These are phyloP conservation scores for Rhytidiadelphus loreus DNA, from an alignment of 225 moss, liverwort and hornwort genomes.

Conservation along the genomic window DNA sequence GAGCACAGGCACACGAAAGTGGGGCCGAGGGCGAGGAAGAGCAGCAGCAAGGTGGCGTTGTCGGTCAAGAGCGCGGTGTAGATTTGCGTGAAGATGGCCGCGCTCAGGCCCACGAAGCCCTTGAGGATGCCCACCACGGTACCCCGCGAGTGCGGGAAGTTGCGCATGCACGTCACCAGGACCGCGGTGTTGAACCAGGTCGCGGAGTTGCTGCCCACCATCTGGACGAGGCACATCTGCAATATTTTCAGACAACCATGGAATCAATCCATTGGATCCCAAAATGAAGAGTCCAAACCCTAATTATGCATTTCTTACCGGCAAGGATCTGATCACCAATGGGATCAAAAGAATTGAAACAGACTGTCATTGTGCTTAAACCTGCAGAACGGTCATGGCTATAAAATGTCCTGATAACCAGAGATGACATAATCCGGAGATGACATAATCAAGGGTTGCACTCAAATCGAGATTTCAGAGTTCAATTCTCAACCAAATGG, in stretches of 20 bases:
- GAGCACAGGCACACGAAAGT: constrained; percentile 36
- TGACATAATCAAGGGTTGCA: neutral
- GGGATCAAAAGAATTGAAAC: neutral
- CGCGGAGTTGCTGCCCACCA: constrained; percentile 55
- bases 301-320: neutral
- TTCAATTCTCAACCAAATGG: neutral
- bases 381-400: neutral
- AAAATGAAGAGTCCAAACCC: neutral
- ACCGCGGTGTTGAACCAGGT: constrained; percentile 84
- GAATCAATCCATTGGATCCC: neutral
- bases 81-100: constrained; percentile 72
- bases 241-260: neutral
- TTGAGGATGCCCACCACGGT: constrained; percentile 85
- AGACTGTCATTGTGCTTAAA: neutral
- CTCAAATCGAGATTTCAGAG: neutral
- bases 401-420: neutral
- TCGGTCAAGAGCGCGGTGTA: constrained; percentile 35
- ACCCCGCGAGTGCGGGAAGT: constrained; percentile 76
- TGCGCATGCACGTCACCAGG: constrained; percentile 77
- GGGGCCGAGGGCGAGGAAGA: constrained; percentile 60
- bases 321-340: neutral
- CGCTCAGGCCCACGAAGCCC: constrained; percentile 82
- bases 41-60: constrained; percentile 36
- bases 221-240: constrained; percentile 18
- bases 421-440: neutral